Evolutionary conservation across 2,329 filamentous ascomycete genomes (phyloP).

Genomic region (Claviceps lovelessii): DNA sequence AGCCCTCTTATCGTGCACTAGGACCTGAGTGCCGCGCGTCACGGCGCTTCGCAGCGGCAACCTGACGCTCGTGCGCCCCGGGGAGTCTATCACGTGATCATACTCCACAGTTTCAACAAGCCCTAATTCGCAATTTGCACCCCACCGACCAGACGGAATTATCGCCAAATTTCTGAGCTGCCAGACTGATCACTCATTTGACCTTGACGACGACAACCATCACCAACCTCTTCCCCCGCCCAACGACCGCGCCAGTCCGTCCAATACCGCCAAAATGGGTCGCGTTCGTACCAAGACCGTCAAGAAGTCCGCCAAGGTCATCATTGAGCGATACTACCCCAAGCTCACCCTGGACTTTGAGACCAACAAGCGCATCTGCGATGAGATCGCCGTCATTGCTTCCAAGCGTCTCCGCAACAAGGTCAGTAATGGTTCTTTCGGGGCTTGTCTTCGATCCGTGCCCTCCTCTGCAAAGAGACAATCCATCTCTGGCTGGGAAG

Average conservation of each 20-base stretch:
- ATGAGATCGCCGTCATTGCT: conserved; percentile 99
- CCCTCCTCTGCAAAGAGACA: too few species aligned
- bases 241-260: conserved; percentile 20
- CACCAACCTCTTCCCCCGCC: conserved; percentile 17
- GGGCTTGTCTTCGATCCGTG: not conserved
- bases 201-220: not conserved
- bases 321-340: conserved; percentile 98
- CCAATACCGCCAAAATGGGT: conserved; percentile 50
- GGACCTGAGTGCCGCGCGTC: not conserved
- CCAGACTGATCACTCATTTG: conserved; percentile 9
- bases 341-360: conserved; percentile 98
- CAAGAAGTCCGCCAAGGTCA: conserved; percentile 88
- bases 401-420: conserved; percentile 99
- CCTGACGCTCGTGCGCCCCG: too few species aligned
- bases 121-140: conserved; percentile 16
- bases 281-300: conserved; percentile 57
- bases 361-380: conserved; percentile 99
- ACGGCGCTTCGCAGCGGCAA: not conserved
- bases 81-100: conserved; percentile 13
- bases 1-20: not conserved
- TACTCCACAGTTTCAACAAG: conserved; percentile 8
- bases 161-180: conserved; percentile 16
- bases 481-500: too few species aligned
- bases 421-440: conserved; percentile 36
- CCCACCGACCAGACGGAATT: conserved; percentile 10